Evolutionary conservation across 306 rosid genomes (phyloP), one percentile per base, ranked within the genome.

Genomic region (Citrullus mucosospermus): DNA sequence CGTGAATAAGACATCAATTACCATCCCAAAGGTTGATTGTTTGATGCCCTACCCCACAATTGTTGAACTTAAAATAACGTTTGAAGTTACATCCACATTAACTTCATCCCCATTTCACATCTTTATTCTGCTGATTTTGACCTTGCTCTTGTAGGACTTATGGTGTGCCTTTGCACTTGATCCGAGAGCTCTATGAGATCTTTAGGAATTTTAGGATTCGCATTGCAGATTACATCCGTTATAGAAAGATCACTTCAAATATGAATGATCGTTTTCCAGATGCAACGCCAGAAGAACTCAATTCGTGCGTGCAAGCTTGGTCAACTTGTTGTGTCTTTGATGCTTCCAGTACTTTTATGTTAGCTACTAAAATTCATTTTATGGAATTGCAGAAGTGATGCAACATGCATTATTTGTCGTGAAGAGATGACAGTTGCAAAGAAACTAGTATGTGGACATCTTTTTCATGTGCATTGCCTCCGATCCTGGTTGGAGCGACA

Each of bases 401-500:
- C 98, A 81, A 96, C 96, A 63, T 96, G 99, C 87, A 96, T 96
- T 65, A 96, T 96, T 83, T 96, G 99, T 67, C 99, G 99, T 81
- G 99, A 96, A 87, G 99, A 96, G 86, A 96, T 96, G 99, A 92
- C 94, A 75, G 84, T 90, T 15, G 99, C 99, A 75, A 96, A 96
- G 91, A 96, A 96, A 85, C 91, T 96, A 61, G 83, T 96, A 74
- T 96, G 99, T 34, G 99, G 99, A 69, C 99, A 96, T 80, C 90
- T 92, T 63, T 96, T 96, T 79, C 99, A 96, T 77, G 99, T 96
- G 56, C 91, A 91, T 82, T 96, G 99, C 82, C 93, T 96, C 57
- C 98, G 99, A 30, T 96, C 99, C 82, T 96, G 99, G 99, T 81
- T 96, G 80, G 99, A 96, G 90, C 85, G 99, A 82, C 99, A 96